Evolutionary conservation across 2,329 filamentous ascomycete genomes (phyloP).

Genomic region (Chaetomium sp.): DNA sequence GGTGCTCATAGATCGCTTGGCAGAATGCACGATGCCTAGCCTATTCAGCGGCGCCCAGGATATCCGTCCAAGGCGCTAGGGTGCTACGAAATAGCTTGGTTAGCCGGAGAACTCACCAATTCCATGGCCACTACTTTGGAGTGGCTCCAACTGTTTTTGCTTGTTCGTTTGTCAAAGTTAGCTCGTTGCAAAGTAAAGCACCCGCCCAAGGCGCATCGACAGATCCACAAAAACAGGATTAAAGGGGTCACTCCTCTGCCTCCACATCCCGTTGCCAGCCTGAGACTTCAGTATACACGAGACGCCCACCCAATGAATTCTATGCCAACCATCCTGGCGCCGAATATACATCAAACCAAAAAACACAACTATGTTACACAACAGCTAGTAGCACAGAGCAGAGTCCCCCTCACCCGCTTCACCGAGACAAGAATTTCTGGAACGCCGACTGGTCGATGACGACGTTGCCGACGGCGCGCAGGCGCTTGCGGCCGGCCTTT

Average conservation of each 20-base stretch:
- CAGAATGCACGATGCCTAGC: background rate
- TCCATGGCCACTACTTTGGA: no score
- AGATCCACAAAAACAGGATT: no score
- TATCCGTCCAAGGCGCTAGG: background rate
- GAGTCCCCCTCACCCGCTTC: background rate
- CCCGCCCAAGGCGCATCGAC: no score
- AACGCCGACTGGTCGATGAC: slow-evolving; percentile 96
- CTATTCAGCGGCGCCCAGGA: background rate
- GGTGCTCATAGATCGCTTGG: background rate
- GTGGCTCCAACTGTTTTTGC: no score
- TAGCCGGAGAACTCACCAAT: no score
- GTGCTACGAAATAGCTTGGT: no score
- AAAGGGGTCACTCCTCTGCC: background rate
- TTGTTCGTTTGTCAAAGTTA: no score
- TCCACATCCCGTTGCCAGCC: background rate
- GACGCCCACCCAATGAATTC: background rate
- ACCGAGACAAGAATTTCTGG: slow-evolving; percentile 89
- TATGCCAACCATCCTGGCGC: background rate
- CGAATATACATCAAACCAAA: background rate
- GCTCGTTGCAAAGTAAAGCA: no score
- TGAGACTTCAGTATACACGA: background rate
- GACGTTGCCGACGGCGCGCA: slow-evolving; percentile 84
- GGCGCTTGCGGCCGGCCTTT: slow-evolving; percentile 88
- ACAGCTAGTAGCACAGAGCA: background rate
- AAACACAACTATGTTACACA: slow-evolving; percentile 5